Conservation (phyloP, 1,139 yeast genomes). For the Geotrichum histeridarum region DNA sequence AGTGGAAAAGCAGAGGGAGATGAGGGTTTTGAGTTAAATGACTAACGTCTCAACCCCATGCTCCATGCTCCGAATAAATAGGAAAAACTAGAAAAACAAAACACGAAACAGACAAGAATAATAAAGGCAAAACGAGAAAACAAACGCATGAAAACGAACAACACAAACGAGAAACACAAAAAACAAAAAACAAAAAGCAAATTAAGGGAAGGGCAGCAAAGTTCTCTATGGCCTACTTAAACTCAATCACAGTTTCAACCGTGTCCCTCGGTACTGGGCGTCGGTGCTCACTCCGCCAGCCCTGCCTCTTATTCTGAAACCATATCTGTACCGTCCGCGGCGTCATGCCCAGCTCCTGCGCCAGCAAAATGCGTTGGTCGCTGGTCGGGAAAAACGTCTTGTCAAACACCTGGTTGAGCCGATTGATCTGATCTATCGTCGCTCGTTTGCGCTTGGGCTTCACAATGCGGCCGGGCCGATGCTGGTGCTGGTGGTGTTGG, state of each 20-base stretch:
- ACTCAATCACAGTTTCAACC: not conserved
- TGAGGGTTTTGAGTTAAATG: too few species aligned
- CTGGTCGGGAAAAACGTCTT: constrained; percentile 39
- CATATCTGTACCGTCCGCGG: constrained; percentile 41
- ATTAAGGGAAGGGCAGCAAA: too few species aligned
- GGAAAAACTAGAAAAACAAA: too few species aligned
- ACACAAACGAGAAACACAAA: too few species aligned
- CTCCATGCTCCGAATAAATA: too few species aligned
- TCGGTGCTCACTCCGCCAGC: constrained; percentile 36
- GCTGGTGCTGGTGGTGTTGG: not conserved
- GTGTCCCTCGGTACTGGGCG: constrained; percentile 29
- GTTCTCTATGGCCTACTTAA: too few species aligned
- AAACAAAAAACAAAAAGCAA: too few species aligned
- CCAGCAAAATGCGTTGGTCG: constrained; percentile 35
- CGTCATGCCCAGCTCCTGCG: constrained; percentile 39
- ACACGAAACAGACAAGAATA: too few species aligned
- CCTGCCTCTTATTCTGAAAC: constrained; percentile 40
- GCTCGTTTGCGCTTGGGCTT: constrained; percentile 39
- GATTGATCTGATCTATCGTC: constrained; percentile 35
- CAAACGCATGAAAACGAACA: too few species aligned
- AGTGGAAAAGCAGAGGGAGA: too few species aligned
- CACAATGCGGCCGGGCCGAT: constrained; percentile 19
- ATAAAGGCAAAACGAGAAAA: too few species aligned
- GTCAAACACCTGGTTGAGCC: constrained; percentile 36
- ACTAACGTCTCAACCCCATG: too few species aligned